Conservation (phyloP, 257 asterid species). For the Nicotiana attenuata region DNA sequence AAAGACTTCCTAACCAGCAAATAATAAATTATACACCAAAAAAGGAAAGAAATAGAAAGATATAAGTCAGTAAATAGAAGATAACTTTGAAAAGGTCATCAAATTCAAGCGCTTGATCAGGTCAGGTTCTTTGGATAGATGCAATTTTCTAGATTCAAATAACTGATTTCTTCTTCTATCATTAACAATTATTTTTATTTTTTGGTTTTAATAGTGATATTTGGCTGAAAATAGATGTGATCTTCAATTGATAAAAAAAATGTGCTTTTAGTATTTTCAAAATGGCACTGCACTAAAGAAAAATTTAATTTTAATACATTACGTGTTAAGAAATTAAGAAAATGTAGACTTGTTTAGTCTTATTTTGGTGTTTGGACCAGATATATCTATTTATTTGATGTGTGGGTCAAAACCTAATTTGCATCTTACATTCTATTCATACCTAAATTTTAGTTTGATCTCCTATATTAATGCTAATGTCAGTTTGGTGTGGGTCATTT, state of each 20-base stretch:
- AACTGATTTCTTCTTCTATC: neutral
- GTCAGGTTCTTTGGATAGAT: neutral
- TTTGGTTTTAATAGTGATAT: neutral
- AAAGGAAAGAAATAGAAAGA: neutral
- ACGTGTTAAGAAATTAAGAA: neutral
- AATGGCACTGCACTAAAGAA: too few species aligned
- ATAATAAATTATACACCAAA: neutral
- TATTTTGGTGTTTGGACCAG: neutral
- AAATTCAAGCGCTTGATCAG: too few species aligned
- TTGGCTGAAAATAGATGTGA: neutral
- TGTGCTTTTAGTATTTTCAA: neutral
- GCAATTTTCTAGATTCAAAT: neutral
- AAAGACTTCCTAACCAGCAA: neutral
- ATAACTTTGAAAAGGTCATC: too few species aligned
- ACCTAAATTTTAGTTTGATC: neutral
- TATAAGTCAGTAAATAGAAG: neutral
- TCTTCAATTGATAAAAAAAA: neutral
- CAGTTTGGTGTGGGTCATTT: neutral
- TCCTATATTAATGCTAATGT: neutral
- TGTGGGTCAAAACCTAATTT: neutral
- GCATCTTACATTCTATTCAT: neutral
- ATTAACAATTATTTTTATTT: neutral
- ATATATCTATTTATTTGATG: neutral
- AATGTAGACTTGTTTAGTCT: neutral
- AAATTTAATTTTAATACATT: neutral